These are phyloP conservation scores for Apiospora koreana DNA, from an alignment of 2,329 filamentous ascomycete genomes.

Conservation along the genomic window DNA sequence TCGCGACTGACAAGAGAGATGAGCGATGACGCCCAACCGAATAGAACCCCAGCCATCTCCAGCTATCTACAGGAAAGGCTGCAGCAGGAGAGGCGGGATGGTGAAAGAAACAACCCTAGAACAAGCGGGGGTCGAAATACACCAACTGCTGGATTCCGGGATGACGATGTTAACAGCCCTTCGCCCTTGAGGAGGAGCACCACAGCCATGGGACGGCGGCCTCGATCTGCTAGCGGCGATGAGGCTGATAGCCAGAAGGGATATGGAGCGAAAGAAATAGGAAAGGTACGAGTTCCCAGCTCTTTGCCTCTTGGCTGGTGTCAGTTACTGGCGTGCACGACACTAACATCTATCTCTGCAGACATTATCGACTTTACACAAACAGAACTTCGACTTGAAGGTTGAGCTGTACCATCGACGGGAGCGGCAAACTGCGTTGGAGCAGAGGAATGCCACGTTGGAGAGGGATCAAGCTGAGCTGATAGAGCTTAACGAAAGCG, in stretches of 20 bases:
- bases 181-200: constrained; percentile 40
- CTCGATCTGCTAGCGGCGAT: constrained; percentile 43
- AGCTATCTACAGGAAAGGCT: constrained; percentile 57
- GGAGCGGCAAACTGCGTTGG: constrained; percentile 61
- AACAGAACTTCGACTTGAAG: constrained; percentile 78
- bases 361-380: constrained; percentile 68
- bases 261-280: constrained; percentile 68
- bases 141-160: neutral
- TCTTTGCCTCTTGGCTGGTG: neutral
- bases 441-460: constrained; percentile 57
- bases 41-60: constrained; percentile 40
- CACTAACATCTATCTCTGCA: constrained; percentile 31
- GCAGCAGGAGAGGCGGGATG: constrained; percentile 53
- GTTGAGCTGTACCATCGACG: constrained; percentile 70
- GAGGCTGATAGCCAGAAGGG: constrained; percentile 50
- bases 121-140: constrained; percentile 24
- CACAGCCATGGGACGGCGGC: constrained; percentile 38
- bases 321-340: neutral
- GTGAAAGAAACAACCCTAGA: constrained; percentile 42
- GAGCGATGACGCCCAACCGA: constrained; percentile 42
- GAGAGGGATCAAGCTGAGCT: constrained; percentile 55
- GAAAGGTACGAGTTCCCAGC: constrained; percentile 50
- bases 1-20: constrained; percentile 45
- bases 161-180: constrained; percentile 27
- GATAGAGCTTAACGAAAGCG: constrained; percentile 57